Percentiles rank a stretch among this genome's conserved stretches.
phyloP scores from a whole-genome alignment of 495 filamentous ascomycete genomes.

The Lasiosphaeria miniovina region DNA sequence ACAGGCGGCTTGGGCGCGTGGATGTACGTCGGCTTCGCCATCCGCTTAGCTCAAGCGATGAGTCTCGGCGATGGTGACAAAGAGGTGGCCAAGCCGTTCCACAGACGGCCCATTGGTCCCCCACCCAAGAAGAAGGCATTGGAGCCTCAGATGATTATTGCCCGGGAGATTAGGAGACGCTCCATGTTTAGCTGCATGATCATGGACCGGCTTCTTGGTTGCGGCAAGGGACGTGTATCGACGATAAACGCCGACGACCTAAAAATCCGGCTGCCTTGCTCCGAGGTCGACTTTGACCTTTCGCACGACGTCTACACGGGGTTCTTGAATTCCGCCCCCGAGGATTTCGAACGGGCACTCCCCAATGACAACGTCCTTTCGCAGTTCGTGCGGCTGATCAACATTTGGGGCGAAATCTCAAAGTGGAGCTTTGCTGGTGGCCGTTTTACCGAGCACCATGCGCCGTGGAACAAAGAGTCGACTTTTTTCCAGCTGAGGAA shows the following conservation, averaged over 20 bases:
- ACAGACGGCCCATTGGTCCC: conserved; percentile 14
- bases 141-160: conserved; percentile 53
- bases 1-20: conserved; percentile 69
- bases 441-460: conserved; percentile 55
- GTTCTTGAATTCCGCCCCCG: conserved; percentile 36
- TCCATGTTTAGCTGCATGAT: conserved; percentile 88
- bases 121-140: conserved; percentile 22
- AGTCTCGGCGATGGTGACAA: conserved; percentile 64
- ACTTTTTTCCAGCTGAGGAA: conserved; percentile 58
- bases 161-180: conserved; percentile 72
- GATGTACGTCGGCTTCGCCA: conserved; percentile 74
- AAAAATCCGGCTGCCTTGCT: conserved; percentile 63
- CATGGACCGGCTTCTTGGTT: conserved; percentile 74
- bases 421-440: conserved; percentile 74
- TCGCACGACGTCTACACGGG: conserved; percentile 64
- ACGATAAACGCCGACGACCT: conserved; percentile 68
- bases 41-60: conserved; percentile 68
- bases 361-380: conserved; percentile 64
- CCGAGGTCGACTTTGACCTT: conserved; percentile 64
- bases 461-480: conserved; percentile 64
- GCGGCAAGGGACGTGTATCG: conserved; percentile 68
- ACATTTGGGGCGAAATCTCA: conserved; percentile 75
- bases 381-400: conserved; percentile 71
- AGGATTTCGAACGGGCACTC: conserved; percentile 29
- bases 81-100: conserved; percentile 26